These are phyloP conservation scores for Collybia sp. DNA, from an alignment of 768 basidiomycete genomes.

Conservation along the genomic window DNA sequence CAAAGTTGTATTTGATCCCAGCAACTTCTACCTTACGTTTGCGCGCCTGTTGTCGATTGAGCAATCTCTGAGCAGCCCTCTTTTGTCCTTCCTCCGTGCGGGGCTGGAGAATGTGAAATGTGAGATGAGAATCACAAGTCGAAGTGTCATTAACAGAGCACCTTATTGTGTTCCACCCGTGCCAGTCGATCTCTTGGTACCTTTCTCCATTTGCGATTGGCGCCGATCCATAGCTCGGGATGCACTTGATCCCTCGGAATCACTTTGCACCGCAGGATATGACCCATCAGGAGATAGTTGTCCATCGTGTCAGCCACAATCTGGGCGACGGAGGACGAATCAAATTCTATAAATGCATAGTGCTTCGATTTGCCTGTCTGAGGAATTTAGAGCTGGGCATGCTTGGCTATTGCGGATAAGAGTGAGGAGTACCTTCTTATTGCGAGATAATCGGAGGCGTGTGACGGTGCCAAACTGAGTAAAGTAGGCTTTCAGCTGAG, in stretches of 20 bases:
- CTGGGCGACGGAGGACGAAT: constrained; percentile 81
- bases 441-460: constrained; percentile 85
- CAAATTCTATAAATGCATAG: constrained; percentile 95
- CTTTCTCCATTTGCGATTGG: constrained; percentile 84
- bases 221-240: constrained; percentile 94
- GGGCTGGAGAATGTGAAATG: constrained; percentile 34
- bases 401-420: not conserved
- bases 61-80: constrained; percentile 59
- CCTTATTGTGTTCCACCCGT: constrained; percentile 80
- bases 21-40: constrained; percentile 74
- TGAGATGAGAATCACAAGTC: not conserved
- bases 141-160: constrained; percentile 17
- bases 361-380: constrained; percentile 96
- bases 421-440: constrained; percentile 66
- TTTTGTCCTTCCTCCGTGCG: constrained; percentile 70
- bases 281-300: constrained; percentile 94
- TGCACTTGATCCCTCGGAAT: constrained; percentile 90
- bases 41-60: constrained; percentile 72
- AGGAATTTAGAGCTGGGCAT: not conserved
- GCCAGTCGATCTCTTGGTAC: constrained; percentile 73
- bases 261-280: constrained; percentile 86
- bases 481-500: constrained; percentile 89
- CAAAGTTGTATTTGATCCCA: constrained; percentile 88
- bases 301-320: constrained; percentile 99
- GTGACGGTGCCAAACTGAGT: constrained; percentile 91